These are phyloP conservation scores for Arxiozyma slooffiae DNA, from an alignment of 1,139 yeast genomes.

Conservation along the genomic window DNA sequence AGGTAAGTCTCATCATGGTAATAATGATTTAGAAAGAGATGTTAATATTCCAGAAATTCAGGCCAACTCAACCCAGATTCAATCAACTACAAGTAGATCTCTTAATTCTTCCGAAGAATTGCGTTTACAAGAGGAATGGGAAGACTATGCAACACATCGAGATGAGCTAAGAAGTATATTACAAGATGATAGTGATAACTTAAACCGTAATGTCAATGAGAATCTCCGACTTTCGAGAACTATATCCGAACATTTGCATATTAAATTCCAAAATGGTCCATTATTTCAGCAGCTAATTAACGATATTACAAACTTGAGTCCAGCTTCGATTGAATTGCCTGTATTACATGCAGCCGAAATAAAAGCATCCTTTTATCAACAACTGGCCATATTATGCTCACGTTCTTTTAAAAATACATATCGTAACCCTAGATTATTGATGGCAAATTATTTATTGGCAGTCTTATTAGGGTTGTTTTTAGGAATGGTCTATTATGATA, in stretches of 20 bases:
- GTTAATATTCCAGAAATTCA: conserved; percentile 8
- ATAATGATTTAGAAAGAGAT: conserved; percentile 15
- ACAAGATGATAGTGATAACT: conserved; percentile 23
- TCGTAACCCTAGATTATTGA: conserved; percentile 75
- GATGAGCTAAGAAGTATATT: conserved; percentile 45
- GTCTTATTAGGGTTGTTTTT: conserved; percentile 70
- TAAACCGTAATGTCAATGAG: not conserved
- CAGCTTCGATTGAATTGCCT: conserved; percentile 13
- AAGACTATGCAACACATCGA: conserved; percentile 75
- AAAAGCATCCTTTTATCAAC: conserved; percentile 50
- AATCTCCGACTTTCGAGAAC: conserved; percentile 4
- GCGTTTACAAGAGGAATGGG: conserved; percentile 77
- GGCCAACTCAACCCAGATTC: not conserved
- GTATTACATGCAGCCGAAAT: conserved; percentile 30
- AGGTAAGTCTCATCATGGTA: not conserved
- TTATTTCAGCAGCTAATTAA: conserved; percentile 40
- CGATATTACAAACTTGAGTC: conserved; percentile 37
- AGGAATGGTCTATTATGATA: conserved; percentile 74
- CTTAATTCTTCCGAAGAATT: conserved; percentile 5
- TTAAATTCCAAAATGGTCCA: conserved; percentile 41
- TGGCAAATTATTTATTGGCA: conserved; percentile 75
- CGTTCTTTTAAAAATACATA: conserved; percentile 87
- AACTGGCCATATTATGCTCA: conserved; percentile 60
- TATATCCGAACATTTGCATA: conserved; percentile 28
- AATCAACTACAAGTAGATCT: not conserved